A percentile compares a stretch with the other conserved stretches of the same genome.
Evolutionary conservation across 345 rosid species (phyloP).

Genomic region (Aquilaria sinensis): DNA sequence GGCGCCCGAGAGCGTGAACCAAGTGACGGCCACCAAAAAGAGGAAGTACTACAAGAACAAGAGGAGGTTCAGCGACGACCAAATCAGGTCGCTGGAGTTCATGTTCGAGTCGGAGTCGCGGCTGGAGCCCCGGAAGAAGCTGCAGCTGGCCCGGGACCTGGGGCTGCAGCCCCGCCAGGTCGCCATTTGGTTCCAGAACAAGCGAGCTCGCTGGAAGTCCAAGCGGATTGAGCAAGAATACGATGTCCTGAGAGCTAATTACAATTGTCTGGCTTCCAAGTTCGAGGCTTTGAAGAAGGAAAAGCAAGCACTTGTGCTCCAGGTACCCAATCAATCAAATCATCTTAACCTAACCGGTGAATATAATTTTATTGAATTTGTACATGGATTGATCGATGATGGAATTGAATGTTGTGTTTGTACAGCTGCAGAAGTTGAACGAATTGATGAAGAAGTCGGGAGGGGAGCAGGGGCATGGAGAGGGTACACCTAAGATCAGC

Average conservation of each 20-base stretch:
- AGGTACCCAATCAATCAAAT: slow-evolving; percentile 33
- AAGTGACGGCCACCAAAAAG: slow-evolving; percentile 21
- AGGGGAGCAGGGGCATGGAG: slow-evolving; percentile 28
- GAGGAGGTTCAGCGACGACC: slow-evolving; percentile 80
- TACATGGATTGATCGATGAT: background rate
- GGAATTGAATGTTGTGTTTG: background rate
- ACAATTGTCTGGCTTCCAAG: slow-evolving; percentile 42
- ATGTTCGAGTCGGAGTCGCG: slow-evolving; percentile 69
- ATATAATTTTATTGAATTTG: slow-evolving; percentile 10
- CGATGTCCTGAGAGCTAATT: slow-evolving; percentile 42
- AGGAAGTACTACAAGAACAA: slow-evolving; percentile 44
- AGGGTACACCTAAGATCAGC: slow-evolving; percentile 17
- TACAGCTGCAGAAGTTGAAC: slow-evolving; percentile 59
- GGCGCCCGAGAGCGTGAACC: slow-evolving; percentile 16
- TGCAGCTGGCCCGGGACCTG: slow-evolving; percentile 66
- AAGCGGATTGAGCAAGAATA: slow-evolving; percentile 78
- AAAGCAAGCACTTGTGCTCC: slow-evolving; percentile 44
- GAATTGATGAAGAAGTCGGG: slow-evolving; percentile 24
- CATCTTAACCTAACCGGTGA: background rate
- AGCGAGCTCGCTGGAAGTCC: slow-evolving; percentile 80
- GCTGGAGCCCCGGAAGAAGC: slow-evolving; percentile 69
- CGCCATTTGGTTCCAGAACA: slow-evolving; percentile 89
- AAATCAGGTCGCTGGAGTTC: slow-evolving; percentile 61
- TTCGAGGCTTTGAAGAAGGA: slow-evolving; percentile 62
- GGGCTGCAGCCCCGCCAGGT: slow-evolving; percentile 87